These are phyloP conservation scores for Yarrowia sp. DNA, from an alignment of 805 yeast species.

Conservation along the genomic window DNA sequence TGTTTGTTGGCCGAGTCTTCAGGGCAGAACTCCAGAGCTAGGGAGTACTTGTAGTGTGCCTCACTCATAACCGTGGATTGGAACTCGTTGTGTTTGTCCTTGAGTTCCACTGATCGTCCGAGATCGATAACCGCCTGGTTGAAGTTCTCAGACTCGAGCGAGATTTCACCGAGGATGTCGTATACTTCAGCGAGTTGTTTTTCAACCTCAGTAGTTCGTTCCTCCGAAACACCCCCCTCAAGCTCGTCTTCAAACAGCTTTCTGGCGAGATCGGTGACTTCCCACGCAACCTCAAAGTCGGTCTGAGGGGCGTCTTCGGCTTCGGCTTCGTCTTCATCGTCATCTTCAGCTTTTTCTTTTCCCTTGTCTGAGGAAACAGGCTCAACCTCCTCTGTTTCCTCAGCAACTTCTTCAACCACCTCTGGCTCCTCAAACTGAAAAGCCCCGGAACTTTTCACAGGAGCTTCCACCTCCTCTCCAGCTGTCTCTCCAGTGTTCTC, in stretches of 20 bases:
- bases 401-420: conserved; percentile 43
- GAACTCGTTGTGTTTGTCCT: conserved; percentile 60
- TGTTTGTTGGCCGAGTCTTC: conserved; percentile 58
- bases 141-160: conserved; percentile 88
- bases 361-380: conserved; percentile 40
- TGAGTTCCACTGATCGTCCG: conserved; percentile 60
- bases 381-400: conserved; percentile 40
- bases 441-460: conserved; percentile 43
- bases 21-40: conserved; percentile 76
- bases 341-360: conserved; percentile 39
- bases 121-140: conserved; percentile 78
- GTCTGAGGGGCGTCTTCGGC: conserved; percentile 59
- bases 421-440: conserved; percentile 42
- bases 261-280: conserved; percentile 78
- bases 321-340: conserved; percentile 43
- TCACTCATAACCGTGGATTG: conserved; percentile 70
- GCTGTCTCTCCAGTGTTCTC: conserved; percentile 45
- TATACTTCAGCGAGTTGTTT: conserved; percentile 73
- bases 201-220: conserved; percentile 47
- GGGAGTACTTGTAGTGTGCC: conserved; percentile 78
- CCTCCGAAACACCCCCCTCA: conserved; percentile 46
- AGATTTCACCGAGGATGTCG: conserved; percentile 85
- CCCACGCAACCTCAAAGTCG: conserved; percentile 91
- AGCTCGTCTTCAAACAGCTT: conserved; percentile 62
- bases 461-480: conserved; percentile 40